phyloP scores from a whole-genome alignment of 768 basidiomycete species.

The Suillus plorans region DNA sequence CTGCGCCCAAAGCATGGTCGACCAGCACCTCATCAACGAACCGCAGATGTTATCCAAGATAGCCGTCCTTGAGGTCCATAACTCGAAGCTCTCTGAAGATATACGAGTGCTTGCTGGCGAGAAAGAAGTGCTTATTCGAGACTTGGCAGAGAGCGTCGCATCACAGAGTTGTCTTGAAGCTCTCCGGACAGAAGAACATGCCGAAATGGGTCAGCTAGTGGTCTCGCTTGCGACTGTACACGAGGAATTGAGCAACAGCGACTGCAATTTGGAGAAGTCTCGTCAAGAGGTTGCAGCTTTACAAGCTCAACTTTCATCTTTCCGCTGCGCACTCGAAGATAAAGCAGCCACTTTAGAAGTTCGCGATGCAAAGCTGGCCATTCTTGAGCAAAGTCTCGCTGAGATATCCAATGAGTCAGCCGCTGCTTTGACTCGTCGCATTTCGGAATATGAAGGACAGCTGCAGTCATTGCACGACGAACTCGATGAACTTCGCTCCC shows the following conservation, averaged over 20 bases:
- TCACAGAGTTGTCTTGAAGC: conserved; percentile 14
- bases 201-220: conserved; percentile 18
- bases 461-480: conserved; percentile 9
- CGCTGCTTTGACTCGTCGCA: background rate
- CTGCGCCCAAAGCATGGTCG: conserved; percentile 11
- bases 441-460: conserved; percentile 3
- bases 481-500: conserved; percentile 3
- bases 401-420: conserved; percentile 7
- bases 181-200: conserved; percentile 8
- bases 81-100: conserved; percentile 15
- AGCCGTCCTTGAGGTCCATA: conserved; percentile 16
- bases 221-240: conserved; percentile 24
- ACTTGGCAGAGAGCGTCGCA: background rate
- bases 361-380: conserved; percentile 11
- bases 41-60: conserved; percentile 11
- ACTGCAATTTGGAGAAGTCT: conserved; percentile 14
- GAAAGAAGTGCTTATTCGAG: background rate
- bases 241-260: conserved; percentile 16
- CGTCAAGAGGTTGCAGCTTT: conserved; percentile 11
- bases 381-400: conserved; percentile 13
- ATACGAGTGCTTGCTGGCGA: conserved; percentile 14
- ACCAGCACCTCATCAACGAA: conserved; percentile 2
- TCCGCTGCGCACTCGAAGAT: conserved; percentile 19
- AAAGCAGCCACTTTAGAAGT: conserved; percentile 1
- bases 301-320: conserved; percentile 17